phyloP scores from a whole-genome alignment of 495 filamentous ascomycete genomes.

The Elasticomyces elasticus region DNA sequence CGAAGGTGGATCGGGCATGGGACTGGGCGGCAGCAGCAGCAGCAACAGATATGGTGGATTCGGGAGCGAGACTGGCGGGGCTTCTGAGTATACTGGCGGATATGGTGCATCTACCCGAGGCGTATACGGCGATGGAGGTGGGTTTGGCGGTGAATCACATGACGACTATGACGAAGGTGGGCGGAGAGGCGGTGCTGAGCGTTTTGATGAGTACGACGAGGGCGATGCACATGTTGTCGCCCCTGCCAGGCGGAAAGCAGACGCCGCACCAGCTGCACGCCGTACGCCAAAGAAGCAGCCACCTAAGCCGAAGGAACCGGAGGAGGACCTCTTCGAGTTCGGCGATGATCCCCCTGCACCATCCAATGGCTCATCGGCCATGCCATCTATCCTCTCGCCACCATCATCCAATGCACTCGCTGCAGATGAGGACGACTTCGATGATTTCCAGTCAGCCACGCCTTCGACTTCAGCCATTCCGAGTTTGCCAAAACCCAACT shows the following conservation, averaged over 20 bases:
- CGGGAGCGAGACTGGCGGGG: slow-evolving; percentile 55
- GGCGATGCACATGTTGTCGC: slow-evolving; percentile 45
- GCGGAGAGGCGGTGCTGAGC: slow-evolving; percentile 46
- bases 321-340: slow-evolving; percentile 80
- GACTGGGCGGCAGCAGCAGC: slow-evolving; percentile 29
- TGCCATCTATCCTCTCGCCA: slow-evolving; percentile 24
- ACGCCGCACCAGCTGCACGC: slow-evolving; percentile 36
- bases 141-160: slow-evolving; percentile 60
- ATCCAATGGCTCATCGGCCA: slow-evolving; percentile 9
- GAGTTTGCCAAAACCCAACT: slow-evolving; percentile 24
- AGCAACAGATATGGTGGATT: slow-evolving; percentile 76
- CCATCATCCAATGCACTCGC: slow-evolving; percentile 41
- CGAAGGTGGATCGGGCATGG: slow-evolving; percentile 61
- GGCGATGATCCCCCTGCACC: slow-evolving; percentile 47
- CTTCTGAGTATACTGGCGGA: slow-evolving; percentile 53
- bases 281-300: slow-evolving; percentile 45
- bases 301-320: slow-evolving; percentile 71
- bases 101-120: slow-evolving; percentile 55
- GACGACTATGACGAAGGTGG: slow-evolving; percentile 45
- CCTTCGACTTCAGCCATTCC: slow-evolving; percentile 38
- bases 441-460: slow-evolving; percentile 93
- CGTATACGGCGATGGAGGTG: slow-evolving; percentile 88
- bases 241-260: slow-evolving; percentile 39
- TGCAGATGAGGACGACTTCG: slow-evolving; percentile 82
- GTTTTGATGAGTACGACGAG: slow-evolving; percentile 96